Evolutionary conservation across 345 rosid genomes (phyloP), one percentile per base, ranked within the genome.

Genomic region (Melaleuca alternifolia): DNA sequence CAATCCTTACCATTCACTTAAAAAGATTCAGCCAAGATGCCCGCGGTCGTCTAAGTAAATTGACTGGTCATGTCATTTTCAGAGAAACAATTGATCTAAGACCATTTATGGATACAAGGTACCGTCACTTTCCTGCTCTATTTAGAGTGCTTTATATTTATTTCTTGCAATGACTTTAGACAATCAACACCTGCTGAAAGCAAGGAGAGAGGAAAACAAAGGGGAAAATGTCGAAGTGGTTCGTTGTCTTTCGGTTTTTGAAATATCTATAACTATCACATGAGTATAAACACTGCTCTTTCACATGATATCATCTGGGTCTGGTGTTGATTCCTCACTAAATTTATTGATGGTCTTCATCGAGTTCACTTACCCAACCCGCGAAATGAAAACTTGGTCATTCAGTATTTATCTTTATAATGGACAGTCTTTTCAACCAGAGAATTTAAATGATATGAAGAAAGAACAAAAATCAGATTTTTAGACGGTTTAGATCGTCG

Each of bases 1-100:
- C 95, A 57, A 90, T 96, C 59, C 89, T 98, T 85, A 96, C 98
- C 56, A 90, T 98, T 88, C 99, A 98, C 92, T 91, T 98, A 87
- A 98, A 98, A 85, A 93, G 99, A 90, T 98, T 98, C 89, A 93
- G 94, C 92, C 99, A 98, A 91, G 99, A 96, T 90, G 89, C 91
- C 71, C 99, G 97, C 53, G 99, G 99, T 88, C 96, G 98, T 84
- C 89, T 95, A 87, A 95, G 93, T 92, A 98, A 98, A 93, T 91
- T 98, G 92, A 95, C 92, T 50, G 99, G 99, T 51, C 98, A 94
- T 91, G 96, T 98, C 87, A 90, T 89, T 88, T 98, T 98, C 87
- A 83, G 92, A 88, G 99, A 95, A 83, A 51, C 79, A 50, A 89
- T 98, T 28, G 95, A 98, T 92, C 94, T 98, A 84, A 88, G 90